phyloP scores from a whole-genome alignment of 1,284 basidiomycete genomes.

The Sporisorium iseilematis-ciliati region DNA sequence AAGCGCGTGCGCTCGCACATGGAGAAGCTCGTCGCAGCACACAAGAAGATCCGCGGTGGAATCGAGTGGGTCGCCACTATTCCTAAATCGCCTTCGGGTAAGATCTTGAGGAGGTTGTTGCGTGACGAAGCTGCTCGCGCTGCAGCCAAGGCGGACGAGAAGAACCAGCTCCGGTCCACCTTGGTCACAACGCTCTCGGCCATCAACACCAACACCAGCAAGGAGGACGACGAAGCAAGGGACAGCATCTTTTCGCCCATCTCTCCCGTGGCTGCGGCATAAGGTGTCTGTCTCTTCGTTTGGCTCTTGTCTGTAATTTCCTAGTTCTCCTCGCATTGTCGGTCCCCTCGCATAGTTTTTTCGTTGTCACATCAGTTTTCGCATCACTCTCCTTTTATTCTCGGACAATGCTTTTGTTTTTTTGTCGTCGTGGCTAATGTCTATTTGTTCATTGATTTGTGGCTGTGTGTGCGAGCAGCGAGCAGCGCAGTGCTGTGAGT shows the following conservation, averaged over 20 bases:
- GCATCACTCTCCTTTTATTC: background rate
- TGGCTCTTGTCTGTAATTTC: background rate
- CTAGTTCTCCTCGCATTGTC: constrained; percentile 2
- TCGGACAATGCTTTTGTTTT: background rate
- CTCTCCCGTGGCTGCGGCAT: constrained; percentile 47
- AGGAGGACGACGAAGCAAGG: constrained; percentile 36
- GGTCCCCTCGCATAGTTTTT: constrained; percentile 1
- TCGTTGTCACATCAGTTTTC: background rate
- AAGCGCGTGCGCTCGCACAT: constrained; percentile 35
- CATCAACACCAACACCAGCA: constrained; percentile 15
- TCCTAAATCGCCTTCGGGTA: constrained; percentile 64
- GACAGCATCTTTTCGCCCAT: constrained; percentile 44
- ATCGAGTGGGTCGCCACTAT: constrained; percentile 59
- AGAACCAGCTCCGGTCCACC: constrained; percentile 33
- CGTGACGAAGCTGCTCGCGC: constrained; percentile 43
- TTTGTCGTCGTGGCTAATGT: background rate
- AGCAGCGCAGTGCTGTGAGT: too few species aligned
- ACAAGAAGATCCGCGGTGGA: constrained; percentile 70
- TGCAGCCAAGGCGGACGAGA: constrained; percentile 29
- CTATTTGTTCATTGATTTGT: background rate
- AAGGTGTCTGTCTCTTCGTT: background rate
- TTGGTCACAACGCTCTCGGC: constrained; percentile 18
- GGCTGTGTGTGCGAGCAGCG: background rate
- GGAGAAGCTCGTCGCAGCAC: constrained; percentile 63
- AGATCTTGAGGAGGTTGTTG: constrained; percentile 61